phyloP scores from a whole-genome alignment of 768 basidiomycete species.

The Lactarius deliciosus region DNA sequence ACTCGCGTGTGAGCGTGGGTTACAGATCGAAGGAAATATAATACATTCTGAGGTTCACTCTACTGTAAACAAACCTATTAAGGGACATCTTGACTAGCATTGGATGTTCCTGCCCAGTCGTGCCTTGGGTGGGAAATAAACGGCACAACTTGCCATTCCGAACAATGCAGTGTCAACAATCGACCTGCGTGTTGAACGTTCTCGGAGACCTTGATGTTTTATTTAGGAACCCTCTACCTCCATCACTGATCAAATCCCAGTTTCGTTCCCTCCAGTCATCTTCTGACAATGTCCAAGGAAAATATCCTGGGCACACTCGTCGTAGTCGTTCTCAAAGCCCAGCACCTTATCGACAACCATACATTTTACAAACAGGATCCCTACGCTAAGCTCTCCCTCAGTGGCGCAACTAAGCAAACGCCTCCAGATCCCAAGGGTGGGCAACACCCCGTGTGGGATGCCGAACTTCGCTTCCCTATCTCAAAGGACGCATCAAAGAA shows the following conservation, averaged over 20 bases:
- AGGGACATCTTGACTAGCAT: neutral
- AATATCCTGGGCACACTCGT: constrained; percentile 70
- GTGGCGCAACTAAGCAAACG: constrained; percentile 65
- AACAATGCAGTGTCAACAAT: neutral
- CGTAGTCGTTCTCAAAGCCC: constrained; percentile 82
- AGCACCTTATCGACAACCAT: constrained; percentile 78
- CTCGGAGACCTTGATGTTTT: neutral
- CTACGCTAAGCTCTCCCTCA: constrained; percentile 64
- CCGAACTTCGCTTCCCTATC: constrained; percentile 78
- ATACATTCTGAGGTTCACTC: neutral
- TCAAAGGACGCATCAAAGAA: constrained; percentile 54
- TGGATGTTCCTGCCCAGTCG: no score
- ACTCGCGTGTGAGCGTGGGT: no score
- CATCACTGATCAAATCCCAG: neutral
- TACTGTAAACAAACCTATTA: no score
- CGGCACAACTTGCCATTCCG: neutral
- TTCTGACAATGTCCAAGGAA: constrained; percentile 25
- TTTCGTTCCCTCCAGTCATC: neutral
- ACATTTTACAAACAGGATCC: constrained; percentile 92
- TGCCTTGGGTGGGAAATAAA: neutral
- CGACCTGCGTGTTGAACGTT: neutral
- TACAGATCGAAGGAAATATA: neutral
- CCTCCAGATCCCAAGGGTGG: constrained; percentile 81
- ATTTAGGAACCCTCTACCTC: neutral
- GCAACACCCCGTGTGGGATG: constrained; percentile 93